Percentiles rank a stretch among this genome's conserved stretches.
phyloP scores from a whole-genome alignment of 805 yeast genomes.

The Myxozyma neotropica region DNA sequence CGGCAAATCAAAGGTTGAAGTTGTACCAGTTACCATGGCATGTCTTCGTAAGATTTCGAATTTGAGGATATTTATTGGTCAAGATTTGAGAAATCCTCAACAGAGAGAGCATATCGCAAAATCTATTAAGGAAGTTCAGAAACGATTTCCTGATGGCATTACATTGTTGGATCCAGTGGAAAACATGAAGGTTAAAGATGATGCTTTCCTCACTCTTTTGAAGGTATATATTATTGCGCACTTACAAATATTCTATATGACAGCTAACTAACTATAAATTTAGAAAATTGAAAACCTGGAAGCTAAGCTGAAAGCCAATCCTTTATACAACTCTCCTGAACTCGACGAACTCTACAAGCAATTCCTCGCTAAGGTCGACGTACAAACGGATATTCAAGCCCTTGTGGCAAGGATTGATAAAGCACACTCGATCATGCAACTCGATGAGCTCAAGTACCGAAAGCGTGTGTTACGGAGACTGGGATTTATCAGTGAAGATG shows the following conservation, averaged over 20 bases:
- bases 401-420: conserved; percentile 69
- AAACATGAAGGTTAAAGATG: conserved; percentile 87
- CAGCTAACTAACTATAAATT: conserved; percentile 37
- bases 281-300: conserved; percentile 83
- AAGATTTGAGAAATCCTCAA: conserved; percentile 54
- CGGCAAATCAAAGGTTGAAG: conserved; percentile 71
- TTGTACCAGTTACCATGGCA: conserved; percentile 80
- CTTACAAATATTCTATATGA: background rate
- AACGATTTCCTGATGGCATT: conserved; percentile 85
- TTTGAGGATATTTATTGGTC: conserved; percentile 78
- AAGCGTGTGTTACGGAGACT: conserved; percentile 89
- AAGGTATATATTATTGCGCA: conserved; percentile 9
- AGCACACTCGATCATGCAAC: conserved; percentile 88
- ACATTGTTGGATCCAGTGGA: conserved; percentile 90
- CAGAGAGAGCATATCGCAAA: conserved; percentile 61
- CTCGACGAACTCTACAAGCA: conserved; percentile 63
- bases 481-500: conserved; percentile 83
- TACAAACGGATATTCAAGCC: conserved; percentile 60
- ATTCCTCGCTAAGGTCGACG: conserved; percentile 64
- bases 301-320: conserved; percentile 68
- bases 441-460: conserved; percentile 90
- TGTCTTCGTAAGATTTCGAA: conserved; percentile 77
- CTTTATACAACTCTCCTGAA: conserved; percentile 54
- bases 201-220: conserved; percentile 65
- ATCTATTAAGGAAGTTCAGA: conserved; percentile 75